phyloP scores from a whole-genome alignment of 306 rosid genomes.

The Sophora flavescens region DNA sequence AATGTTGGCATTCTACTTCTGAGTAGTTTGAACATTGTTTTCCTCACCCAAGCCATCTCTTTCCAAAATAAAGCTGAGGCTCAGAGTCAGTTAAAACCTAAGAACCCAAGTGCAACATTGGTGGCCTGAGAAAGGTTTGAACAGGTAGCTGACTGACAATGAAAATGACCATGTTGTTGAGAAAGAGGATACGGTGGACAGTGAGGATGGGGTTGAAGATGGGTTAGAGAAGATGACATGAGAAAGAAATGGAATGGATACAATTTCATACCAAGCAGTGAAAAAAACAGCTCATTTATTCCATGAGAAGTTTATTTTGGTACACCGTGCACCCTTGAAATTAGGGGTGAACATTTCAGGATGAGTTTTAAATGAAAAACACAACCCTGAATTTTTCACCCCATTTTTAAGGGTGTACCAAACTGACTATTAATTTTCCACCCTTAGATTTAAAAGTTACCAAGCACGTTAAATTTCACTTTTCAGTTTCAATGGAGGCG shows the following conservation, averaged over 20 bases:
- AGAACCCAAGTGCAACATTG: neutral
- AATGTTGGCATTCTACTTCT: neutral
- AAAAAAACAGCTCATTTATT: neutral
- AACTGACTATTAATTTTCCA: neutral
- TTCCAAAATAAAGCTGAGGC: constrained; percentile 3
- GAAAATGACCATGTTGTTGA: neutral
- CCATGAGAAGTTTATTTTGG: neutral
- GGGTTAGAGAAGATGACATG: neutral
- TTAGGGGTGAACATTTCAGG: neutral
- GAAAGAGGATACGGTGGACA: neutral
- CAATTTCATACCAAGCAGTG: neutral
- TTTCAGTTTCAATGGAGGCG: constrained; percentile 22
- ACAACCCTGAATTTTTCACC: neutral
- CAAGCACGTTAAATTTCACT: neutral
- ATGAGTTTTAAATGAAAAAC: neutral
- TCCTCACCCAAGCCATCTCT: neutral
- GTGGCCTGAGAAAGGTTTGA: neutral
- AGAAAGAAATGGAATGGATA: neutral
- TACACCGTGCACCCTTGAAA: neutral
- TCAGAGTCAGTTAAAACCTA: neutral
- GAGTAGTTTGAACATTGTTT: neutral
- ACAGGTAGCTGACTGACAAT: neutral
- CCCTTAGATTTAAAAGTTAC: neutral
- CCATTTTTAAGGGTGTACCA: neutral
- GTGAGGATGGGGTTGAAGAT: neutral